These are phyloP conservation scores for Arctium minus DNA, from an alignment of 129 eudicot genomes.

Conservation along the genomic window DNA sequence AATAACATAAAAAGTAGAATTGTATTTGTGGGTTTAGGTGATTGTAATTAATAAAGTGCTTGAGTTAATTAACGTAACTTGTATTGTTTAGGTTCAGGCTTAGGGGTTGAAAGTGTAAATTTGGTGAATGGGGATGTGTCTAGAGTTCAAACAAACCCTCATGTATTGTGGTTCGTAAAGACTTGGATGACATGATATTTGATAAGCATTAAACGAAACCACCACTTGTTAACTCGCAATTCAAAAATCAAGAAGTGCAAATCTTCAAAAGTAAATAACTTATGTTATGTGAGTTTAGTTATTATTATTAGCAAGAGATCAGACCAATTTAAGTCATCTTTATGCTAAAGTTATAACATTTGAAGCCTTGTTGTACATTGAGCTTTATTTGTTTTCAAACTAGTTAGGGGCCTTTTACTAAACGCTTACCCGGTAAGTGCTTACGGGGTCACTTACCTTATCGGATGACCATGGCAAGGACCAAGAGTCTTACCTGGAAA, in stretches of 20 bases:
- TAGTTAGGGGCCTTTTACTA: neutral
- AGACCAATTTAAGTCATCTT: neutral
- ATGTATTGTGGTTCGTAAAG: neutral
- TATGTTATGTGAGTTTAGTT: neutral
- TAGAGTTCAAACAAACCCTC: neutral
- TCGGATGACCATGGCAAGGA: no score
- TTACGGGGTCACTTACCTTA: no score
- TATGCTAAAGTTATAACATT: neutral
- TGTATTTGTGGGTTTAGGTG: neutral
- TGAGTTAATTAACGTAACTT: neutral
- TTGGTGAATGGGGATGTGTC: neutral
- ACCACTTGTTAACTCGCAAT: neutral
- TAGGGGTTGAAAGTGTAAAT: constrained; percentile 11
- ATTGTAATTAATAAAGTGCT: neutral
- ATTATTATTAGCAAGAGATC: neutral
- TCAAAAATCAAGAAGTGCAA: neutral
- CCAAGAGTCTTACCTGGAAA: no score
- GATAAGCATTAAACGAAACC: neutral
- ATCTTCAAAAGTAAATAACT: neutral
- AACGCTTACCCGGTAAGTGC: no score
- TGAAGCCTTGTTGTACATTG: neutral
- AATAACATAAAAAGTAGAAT: neutral
- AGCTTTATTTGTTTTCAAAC: neutral
- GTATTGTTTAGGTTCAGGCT: neutral
- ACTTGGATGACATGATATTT: neutral